Evolutionary conservation across 192 early-diverging fungal genomes (phyloP), one percentile per base, ranked within the genome.

Genomic region (Backusella luteola): DNA sequence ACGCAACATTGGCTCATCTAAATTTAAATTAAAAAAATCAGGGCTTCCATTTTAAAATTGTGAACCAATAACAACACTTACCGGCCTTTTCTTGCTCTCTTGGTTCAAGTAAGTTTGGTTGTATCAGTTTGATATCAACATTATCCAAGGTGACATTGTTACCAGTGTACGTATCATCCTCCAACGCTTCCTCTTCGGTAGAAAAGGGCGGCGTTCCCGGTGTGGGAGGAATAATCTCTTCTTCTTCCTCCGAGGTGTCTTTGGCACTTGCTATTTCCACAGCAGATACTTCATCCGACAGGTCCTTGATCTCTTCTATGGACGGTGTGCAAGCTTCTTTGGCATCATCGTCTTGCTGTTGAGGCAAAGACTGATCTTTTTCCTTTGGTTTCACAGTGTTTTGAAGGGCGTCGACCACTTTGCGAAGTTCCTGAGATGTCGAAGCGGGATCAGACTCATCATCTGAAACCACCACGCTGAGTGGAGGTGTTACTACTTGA

Each of bases 1-100:
- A 26, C 66, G 71, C 3, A 76, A 35, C 68, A 79, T 78, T 66
- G 73, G 36, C 9, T 70, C 74, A 76, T 82, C 81, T 82, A 69
- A 26, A 12, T 19, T 19, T 11, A 42, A 63, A 29, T 63, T 32
- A 3, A 32, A 32, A 32, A 26, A 63, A 12, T 63, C 56, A 63
- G 23, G 23, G 26, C 12, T 68, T 66, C 32, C 32, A 68, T 39
- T 11, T 39, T 21, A 0, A 4, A 0, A 68, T 19, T 6, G 15
- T n/a, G 5, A 35, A 19, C 67, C 35, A 63, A 63, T 63, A 63
- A 14, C 26, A 59, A 9, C 14, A 72, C 59, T 35, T 14, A 76
- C 75, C 76, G 19, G 69, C 53, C 36, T 44, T 72, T 35, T 77
- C 76, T 53, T 77, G 76, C 34, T 77, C 56, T 59, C 76, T 59